Base-by-base conservation (phyloP, 75 land plant genomes). In the Gnetum montanum region DNA sequence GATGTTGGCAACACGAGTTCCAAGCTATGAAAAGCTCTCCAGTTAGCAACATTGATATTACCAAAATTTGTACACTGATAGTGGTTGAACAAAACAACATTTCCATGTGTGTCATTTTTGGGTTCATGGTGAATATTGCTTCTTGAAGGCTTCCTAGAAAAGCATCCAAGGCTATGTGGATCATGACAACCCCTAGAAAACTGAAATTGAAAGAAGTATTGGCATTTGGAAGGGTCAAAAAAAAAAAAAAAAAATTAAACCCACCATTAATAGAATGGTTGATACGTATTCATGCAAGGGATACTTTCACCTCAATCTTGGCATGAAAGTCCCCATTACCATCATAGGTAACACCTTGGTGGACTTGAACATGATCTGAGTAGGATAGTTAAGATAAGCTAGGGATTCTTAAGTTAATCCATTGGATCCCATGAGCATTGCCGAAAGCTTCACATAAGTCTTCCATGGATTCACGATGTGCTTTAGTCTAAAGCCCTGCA, bases 321-420 rank as follows among this genome's bases (percentile, higher is more conserved):
- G 98, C 27, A 94, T 85, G 60, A 94, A 94, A n/a, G n/a, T n/a
- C n/a, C n/a, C n/a, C n/a, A n/a, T n/a, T n/a, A n/a, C n/a, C n/a
- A n/a, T n/a, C n/a, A n/a, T n/a, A n/a, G n/a, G n/a, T n/a, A 18
- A 4, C 34, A 85, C 98, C 96, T 94, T 94, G 4, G 98, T 94
- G 38, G 98, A 94, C 60, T 94, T 94, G 65, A 94, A 94, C 98
- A 94, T 94, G 61, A 94, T 76, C 60, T 94, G 98, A 3, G 98
- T 91, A 41, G 98, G 98, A 52, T 94, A 94, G 46, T 94, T 94
- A 47, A 94, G 88, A 66, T 74, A 94, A 52, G 83, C 83, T 40
- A 94, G 75, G 44, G 96, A 94, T 1, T 96, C 98, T 61, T 94
- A 90, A 35, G 98, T 94, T 18, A 94, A 81, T 10, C 98, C 98